Evolutionary conservation across 2,329 filamentous ascomycete species (phyloP).

Genomic region (Penicillium digitatum): DNA sequence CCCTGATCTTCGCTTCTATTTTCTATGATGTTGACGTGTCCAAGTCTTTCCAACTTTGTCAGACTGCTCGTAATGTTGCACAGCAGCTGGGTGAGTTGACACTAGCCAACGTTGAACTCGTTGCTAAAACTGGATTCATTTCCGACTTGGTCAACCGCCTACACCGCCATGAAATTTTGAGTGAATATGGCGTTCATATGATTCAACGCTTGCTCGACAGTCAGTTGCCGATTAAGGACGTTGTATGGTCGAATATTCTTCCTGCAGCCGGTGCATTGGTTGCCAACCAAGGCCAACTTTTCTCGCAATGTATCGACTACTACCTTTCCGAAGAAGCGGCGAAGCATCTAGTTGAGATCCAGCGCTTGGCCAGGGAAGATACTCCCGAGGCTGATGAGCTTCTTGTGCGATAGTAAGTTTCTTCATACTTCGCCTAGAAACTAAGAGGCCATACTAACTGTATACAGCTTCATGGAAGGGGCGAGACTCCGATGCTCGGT

Average conservation of each 20-base stretch:
- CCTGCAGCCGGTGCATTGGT: conserved; percentile 56
- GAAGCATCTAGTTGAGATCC: conserved; percentile 48
- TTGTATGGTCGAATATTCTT: conserved; percentile 57
- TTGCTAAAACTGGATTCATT: conserved; percentile 42
- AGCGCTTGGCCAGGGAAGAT: conserved; percentile 46
- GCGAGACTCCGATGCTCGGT: conserved; percentile 39
- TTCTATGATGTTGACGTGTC: conserved; percentile 55
- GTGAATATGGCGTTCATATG: conserved; percentile 54
- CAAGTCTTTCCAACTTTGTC: conserved; percentile 50
- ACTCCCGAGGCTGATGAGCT: conserved; percentile 46
- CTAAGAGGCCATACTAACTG: conserved; percentile 9
- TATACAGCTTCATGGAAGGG: conserved; percentile 40
- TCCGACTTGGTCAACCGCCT: conserved; percentile 41
- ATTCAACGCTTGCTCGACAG: conserved; percentile 51
- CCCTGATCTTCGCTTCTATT: conserved; percentile 51
- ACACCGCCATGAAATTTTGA: conserved; percentile 43
- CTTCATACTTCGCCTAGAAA: not conserved
- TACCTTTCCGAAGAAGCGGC: conserved; percentile 51
- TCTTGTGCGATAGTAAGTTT: conserved; percentile 50
- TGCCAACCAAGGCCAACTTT: conserved; percentile 56
- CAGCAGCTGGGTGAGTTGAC: conserved; percentile 50
- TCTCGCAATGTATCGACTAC: conserved; percentile 56
- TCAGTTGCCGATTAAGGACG: conserved; percentile 45
- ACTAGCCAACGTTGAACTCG: conserved; percentile 47
- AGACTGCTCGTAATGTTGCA: conserved; percentile 47